Base-by-base conservation (phyloP, 2,329 filamentous ascomycete species). In the Ilyonectria mors-panacis region DNA sequence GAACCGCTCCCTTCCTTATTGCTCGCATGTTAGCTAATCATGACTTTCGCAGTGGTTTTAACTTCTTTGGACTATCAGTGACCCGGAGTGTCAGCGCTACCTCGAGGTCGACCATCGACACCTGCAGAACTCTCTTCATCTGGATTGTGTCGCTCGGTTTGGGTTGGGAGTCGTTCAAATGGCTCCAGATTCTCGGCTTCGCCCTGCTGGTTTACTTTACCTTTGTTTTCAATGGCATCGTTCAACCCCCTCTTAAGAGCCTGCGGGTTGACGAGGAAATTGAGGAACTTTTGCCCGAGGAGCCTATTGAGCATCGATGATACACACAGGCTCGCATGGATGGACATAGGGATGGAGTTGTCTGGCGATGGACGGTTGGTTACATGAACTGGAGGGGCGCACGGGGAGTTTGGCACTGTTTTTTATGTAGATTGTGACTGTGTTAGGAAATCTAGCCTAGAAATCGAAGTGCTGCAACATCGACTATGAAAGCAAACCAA, bases 111-210 rank as follows among this genome's bases (percentile, higher is more conserved):
- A 98, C 95, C 35, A 98, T 99, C 75, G 96, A 99, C 81, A 99
- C 96, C 1, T 98, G 95, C 85, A 91, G 95, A 45, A 99, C 96
- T 0, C 88, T 99, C 1, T 98, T 99, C 83, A 98, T 99, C 82
- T 99, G 96, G 96, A 88, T 99, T 30, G 93, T 97, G 15, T 97
- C 94, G 19, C 88, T 99, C 5, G 94, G 93, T 4, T 88, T 99
- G 2, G 95, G 95, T 67, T 99, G 96, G 96, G 96, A 99, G 83
- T 91, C 90, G 0, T 98, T 99, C 88, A 98, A 98, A 83, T 97
- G 94, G 92, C 88, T 99, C 7, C 96, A 99, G 82, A 94, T 99
- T 15, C 80, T 89, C 3, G 96, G 96, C 1, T 99, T 99, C 75
- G 93, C 84, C 2, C 83, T 98, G 71, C 87, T 99, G 39, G 96